Evolutionary conservation across 441 rosid species (phyloP).

Genomic region (Gossypium davidsonii): DNA sequence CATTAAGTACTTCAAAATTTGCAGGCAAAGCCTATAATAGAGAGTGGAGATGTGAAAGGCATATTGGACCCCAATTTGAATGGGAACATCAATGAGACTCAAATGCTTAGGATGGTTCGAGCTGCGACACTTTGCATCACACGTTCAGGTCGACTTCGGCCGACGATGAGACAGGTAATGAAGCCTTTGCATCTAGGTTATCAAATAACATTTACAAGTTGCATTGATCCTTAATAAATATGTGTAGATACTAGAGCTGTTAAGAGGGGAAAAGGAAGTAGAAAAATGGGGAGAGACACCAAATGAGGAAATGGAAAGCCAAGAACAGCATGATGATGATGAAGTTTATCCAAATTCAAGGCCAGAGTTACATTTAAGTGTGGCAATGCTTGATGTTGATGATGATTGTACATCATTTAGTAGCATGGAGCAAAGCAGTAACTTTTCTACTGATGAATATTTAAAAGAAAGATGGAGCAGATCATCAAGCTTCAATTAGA

Average conservation of each 20-base stretch:
- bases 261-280: slow-evolving; percentile 42
- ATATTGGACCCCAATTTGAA: slow-evolving; percentile 58
- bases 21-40: slow-evolving; percentile 71
- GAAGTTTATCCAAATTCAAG: slow-evolving; percentile 72
- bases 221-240: not conserved
- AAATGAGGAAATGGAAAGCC: slow-evolving; percentile 26
- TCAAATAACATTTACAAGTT: not conserved
- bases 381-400: slow-evolving; percentile 68
- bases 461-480: slow-evolving; percentile 47
- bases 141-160: slow-evolving; percentile 66
- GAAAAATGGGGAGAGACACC: slow-evolving; percentile 25
- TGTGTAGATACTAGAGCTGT: slow-evolving; percentile 51
- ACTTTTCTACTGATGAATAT: slow-evolving; percentile 42
- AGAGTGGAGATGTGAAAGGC: slow-evolving; percentile 42
- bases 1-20: slow-evolving; percentile 18
- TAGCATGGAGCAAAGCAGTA: slow-evolving; percentile 52
- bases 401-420: slow-evolving; percentile 52
- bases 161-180: slow-evolving; percentile 59
- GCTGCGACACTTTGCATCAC: slow-evolving; percentile 69
- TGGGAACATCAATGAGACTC: slow-evolving; percentile 39
- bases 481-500: slow-evolving; percentile 54
- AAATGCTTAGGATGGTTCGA: slow-evolving; percentile 59
- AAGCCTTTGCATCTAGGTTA: not conserved
- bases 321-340: slow-evolving; percentile 46
- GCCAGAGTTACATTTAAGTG: slow-evolving; percentile 47